Conservation (phyloP, 202 grass and related monocot species). For the Panicum hallii region DNA sequence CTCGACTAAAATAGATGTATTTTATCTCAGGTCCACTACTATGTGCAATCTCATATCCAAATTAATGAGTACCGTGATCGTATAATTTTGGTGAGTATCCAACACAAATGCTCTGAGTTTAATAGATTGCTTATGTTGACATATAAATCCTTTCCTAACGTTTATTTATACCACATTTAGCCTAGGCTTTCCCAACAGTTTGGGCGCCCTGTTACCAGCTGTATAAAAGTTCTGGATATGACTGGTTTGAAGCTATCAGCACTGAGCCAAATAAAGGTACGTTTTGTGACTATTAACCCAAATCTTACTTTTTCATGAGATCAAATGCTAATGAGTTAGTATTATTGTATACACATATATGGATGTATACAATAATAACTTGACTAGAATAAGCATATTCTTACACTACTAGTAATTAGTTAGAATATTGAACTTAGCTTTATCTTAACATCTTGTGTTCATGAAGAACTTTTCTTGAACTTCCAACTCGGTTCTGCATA, state of each 20-base stretch:
- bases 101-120: not conserved
- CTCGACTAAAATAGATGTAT: slow-evolving; percentile 26
- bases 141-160: slow-evolving; percentile 27
- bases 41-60: slow-evolving; percentile 98
- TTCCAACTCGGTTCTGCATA: slow-evolving; percentile 9
- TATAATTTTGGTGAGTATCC: slow-evolving; percentile 72
- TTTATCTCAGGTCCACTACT: slow-evolving; percentile 84
- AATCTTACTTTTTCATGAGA: not conserved
- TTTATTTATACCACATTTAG: slow-evolving; percentile 52
- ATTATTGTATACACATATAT: not conserved
- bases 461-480: slow-evolving; percentile 15
- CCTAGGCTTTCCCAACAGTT: slow-evolving; percentile 70
- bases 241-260: slow-evolving; percentile 85
- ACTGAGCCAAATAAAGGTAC: slow-evolving; percentile 94
- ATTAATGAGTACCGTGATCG: slow-evolving; percentile 94
- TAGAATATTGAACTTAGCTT: slow-evolving; percentile 3
- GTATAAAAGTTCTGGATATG: slow-evolving; percentile 95
- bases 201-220: slow-evolving; percentile 61
- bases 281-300: not conserved
- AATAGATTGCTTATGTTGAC: slow-evolving; percentile 11
- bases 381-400: slow-evolving; percentile 22
- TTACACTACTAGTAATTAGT: slow-evolving; percentile 11
- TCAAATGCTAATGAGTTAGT: not conserved
- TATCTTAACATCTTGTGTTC: not conserved
- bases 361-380: not conserved